Evolutionary conservation across 768 basidiomycete species (phyloP).

Genomic region (Mrakia hoshinonis): DNA sequence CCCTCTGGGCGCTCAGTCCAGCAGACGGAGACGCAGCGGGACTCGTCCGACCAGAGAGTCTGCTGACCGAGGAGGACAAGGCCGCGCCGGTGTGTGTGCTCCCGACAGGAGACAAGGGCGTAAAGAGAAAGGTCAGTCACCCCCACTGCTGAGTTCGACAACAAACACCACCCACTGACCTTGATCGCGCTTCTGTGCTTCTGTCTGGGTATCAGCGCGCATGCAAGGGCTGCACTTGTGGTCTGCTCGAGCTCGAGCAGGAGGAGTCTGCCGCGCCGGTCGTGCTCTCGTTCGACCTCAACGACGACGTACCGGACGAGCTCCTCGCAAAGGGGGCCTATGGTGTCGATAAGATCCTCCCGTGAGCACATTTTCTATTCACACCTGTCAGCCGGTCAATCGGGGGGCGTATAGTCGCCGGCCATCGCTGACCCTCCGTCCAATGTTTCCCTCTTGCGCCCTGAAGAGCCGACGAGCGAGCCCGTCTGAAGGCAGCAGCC

Average conservation of each 20-base stretch:
- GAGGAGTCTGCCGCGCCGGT: constrained; percentile 44
- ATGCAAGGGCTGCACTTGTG: constrained; percentile 93
- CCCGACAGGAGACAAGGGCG: constrained; percentile 31
- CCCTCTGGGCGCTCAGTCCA: constrained; percentile 24
- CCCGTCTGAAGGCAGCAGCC: constrained; percentile 25
- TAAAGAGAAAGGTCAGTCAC: constrained; percentile 36
- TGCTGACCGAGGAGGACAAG: constrained; percentile 48
- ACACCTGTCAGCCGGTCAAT: too few relatives aligned
- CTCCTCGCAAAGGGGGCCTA: constrained; percentile 18
- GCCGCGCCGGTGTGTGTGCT: constrained; percentile 63
- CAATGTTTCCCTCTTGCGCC: not conserved
- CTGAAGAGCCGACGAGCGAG: constrained; percentile 17
- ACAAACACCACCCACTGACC: not conserved
- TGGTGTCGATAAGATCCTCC: constrained; percentile 15
- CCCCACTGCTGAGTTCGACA: constrained; percentile 28
- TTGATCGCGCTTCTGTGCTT: not conserved
- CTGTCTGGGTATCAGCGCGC: constrained; percentile 44
- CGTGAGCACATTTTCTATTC: not conserved
- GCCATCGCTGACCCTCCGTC: not conserved
- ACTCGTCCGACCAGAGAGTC: constrained; percentile 12
- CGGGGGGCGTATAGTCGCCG: not conserved
- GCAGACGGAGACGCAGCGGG: not conserved
- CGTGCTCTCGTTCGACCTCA: constrained; percentile 60
- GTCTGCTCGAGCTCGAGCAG: constrained; percentile 88
- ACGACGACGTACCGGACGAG: constrained; percentile 41